Evolutionary conservation across 371 early-diverging fungal species (phyloP), one percentile per base, ranked within the genome.

Genomic region (Synchytrium microbalum): DNA sequence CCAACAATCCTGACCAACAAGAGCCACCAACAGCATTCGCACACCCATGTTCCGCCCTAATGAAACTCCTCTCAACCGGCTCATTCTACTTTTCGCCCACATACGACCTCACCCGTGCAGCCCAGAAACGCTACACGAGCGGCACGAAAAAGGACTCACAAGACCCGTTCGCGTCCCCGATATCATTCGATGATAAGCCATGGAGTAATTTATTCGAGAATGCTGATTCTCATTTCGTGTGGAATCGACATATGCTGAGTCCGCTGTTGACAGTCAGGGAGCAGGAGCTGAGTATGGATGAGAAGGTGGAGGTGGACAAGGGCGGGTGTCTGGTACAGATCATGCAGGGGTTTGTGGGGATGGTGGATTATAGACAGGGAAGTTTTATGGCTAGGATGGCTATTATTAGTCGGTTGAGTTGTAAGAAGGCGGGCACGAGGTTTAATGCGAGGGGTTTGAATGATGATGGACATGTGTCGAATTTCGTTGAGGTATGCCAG

Each of bases 371-470:
- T 56, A 59, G 27, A 14, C 46, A 5, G 46, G 46, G 46, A 5
- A 38, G 46, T 38, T 19, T 38, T 38, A 38, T 63, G 2, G 31
- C 64, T 10, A 82, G 83, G 25, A 63, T 94, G 30, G 84, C 88
- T 1, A 75, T 98, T 27, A 86, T 98, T 38, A 96, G 96, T 25
- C 84, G 98, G 63, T 79, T 97, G 63, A 91, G 93, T 68, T 92
- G 92, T 70, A 87, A 90, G 72, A 85, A 97, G 59, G 92, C 95
- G n/a, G 93, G 93, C 1, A 94, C 97, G 32, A 86, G 99, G 58
- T 98, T 90, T 72, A 89, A 91, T 70, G 86, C 95, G 0, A 84
- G 99, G 61, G 99, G 99, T 5, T 86, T 96, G 27, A 93, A 99
- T 70, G 95, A 96, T 66, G 87, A 89, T 66, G 99, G 99, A 24